phyloP scores from a whole-genome alignment of 257 asterid species.

The Solanum tacnaense region DNA sequence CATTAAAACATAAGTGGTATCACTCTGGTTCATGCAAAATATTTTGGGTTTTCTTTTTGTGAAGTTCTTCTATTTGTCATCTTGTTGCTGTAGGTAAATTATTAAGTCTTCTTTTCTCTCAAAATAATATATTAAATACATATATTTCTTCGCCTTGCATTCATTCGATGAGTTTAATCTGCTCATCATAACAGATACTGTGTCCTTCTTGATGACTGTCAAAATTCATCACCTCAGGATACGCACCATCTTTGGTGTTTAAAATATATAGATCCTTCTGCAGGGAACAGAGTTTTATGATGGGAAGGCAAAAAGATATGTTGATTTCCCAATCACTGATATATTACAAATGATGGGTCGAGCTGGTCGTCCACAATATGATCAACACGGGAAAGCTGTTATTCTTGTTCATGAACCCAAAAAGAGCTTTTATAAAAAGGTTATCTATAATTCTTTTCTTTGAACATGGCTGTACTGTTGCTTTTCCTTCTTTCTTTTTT shows the following conservation, averaged over 20 bases:
- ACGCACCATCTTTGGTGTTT: background rate
- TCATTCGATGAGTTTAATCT: background rate
- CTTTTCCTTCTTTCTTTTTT: background rate
- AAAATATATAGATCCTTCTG: background rate
- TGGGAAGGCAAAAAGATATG: conserved; percentile 85
- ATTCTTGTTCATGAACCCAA: conserved; percentile 99
- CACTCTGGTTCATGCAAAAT: background rate
- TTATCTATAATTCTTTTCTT: background rate
- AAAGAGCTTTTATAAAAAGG: conserved; percentile 98
- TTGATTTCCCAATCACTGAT: conserved; percentile 96
- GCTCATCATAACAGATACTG: background rate
- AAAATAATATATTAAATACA: background rate
- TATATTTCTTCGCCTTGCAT: background rate
- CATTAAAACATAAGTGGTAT: background rate
- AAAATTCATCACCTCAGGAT: background rate
- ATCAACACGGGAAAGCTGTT: conserved; percentile 97
- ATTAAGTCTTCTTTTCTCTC: background rate
- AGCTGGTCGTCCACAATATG: conserved; percentile 98
- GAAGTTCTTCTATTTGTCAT: background rate
- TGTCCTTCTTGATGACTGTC: background rate
- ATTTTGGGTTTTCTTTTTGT: background rate
- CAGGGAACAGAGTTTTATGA: conserved; percentile 98
- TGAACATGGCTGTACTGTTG: background rate
- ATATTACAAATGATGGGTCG: conserved; percentile 99
- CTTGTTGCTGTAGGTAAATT: background rate